phyloP scores from a whole-genome alignment of 2,329 filamentous ascomycete species.

The Sarocladium oryzae region DNA sequence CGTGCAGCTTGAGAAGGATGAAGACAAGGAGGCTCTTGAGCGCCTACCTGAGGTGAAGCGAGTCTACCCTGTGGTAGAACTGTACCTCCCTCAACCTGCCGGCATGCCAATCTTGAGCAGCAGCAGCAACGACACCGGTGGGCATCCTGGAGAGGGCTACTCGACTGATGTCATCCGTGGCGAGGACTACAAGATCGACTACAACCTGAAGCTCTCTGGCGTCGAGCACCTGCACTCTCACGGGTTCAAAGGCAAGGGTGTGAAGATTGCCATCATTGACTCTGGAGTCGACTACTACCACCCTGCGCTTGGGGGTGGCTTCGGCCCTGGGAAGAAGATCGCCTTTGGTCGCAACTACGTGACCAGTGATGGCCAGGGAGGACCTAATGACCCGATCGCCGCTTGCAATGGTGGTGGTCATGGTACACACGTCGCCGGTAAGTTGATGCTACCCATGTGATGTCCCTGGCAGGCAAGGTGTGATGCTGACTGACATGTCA shows the following conservation, averaged over 20 bases:
- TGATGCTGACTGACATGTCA: no score
- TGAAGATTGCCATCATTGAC: slow-evolving; percentile 20
- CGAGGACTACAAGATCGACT: slow-evolving; percentile 11
- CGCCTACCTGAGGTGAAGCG: slow-evolving; percentile 10
- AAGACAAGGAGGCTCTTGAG: slow-evolving; percentile 5
- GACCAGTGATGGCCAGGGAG: slow-evolving; percentile 11
- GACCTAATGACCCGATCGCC: slow-evolving; percentile 12
- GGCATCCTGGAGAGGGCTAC: background rate
- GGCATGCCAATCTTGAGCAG: background rate
- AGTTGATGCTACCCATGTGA: no score
- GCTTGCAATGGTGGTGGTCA: slow-evolving; percentile 22
- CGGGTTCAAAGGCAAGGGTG: slow-evolving; percentile 17
- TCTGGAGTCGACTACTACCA: slow-evolving; percentile 19
- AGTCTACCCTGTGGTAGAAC: slow-evolving; percentile 10
- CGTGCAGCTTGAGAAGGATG: slow-evolving; percentile 3
- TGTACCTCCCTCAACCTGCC: slow-evolving; percentile 8
- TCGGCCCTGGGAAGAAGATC: slow-evolving; percentile 16
- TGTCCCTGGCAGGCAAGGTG: no score
- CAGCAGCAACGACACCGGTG: background rate
- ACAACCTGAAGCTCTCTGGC: slow-evolving; percentile 15
- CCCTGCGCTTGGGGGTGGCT: slow-evolving; percentile 15
- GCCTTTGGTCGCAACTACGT: slow-evolving; percentile 16
- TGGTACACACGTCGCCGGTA: slow-evolving; percentile 38
- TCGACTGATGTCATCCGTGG: slow-evolving; percentile 7
- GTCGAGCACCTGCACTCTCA: slow-evolving; percentile 17